Percentiles rank a stretch among this genome's conserved stretches.
Evolutionary conservation across 805 yeast species (phyloP).

Genomic region (Saturnispora halmiae): DNA sequence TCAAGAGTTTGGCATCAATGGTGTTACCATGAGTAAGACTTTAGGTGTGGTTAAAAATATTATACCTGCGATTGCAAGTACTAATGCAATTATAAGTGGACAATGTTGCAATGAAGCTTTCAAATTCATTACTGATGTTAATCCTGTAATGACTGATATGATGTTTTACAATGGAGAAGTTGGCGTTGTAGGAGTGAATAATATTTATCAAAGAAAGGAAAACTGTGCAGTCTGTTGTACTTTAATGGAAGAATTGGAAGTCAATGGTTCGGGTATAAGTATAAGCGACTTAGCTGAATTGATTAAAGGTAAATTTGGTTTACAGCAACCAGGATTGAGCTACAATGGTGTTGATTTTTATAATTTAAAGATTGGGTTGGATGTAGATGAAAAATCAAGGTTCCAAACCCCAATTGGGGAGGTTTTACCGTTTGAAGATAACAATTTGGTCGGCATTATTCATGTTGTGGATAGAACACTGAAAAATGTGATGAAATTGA

Average conservation of each 20-base stretch:
- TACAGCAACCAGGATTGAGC: slow-evolving; percentile 19
- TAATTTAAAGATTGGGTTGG: slow-evolving; percentile 14
- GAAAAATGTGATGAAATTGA: slow-evolving; percentile 10
- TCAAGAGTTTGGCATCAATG: slow-evolving; percentile 52
- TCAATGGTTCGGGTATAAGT: slow-evolving; percentile 15
- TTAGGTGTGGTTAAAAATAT: slow-evolving; percentile 87
- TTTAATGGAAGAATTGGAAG: slow-evolving; percentile 4
- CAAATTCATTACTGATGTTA: slow-evolving; percentile 63
- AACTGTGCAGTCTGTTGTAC: slow-evolving; percentile 75
- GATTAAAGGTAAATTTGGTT: slow-evolving; percentile 12
- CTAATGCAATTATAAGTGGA: slow-evolving; percentile 88
- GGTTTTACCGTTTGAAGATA: slow-evolving; percentile 5
- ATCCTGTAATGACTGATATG: slow-evolving; percentile 62
- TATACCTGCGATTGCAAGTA: slow-evolving; percentile 89
- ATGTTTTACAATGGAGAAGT: slow-evolving; percentile 83
- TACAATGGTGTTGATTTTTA: slow-evolving; percentile 20
- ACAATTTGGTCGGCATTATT: background rate
- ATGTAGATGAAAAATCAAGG: background rate
- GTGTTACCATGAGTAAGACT: slow-evolving; percentile 62
- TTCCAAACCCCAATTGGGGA: background rate
- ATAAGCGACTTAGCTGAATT: slow-evolving; percentile 15
- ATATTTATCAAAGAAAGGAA: slow-evolving; percentile 47
- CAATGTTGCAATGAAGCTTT: slow-evolving; percentile 80
- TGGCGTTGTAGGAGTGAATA: slow-evolving; percentile 68
- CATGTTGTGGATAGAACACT: slow-evolving; percentile 16